Percentiles rank a stretch among this genome's conserved stretches.
Conservation (phyloP, 208 protist genomes). For the Entamoeba histolytica region DNA sequence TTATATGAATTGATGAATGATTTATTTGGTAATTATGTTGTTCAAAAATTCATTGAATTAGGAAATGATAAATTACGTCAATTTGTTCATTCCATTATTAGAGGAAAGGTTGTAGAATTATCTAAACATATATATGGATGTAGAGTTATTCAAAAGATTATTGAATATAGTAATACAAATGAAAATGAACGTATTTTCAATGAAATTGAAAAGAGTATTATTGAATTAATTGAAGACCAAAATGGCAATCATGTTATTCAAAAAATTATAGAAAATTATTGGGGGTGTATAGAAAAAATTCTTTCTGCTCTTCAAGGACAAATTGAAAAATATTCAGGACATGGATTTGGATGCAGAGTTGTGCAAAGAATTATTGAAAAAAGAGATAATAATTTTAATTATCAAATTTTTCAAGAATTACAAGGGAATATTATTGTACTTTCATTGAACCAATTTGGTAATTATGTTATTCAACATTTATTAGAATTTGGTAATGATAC, state of each 20-base stretch:
- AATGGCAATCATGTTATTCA: slow-evolving; percentile 97
- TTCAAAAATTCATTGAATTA: slow-evolving; percentile 25
- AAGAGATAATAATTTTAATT: slow-evolving; percentile 53
- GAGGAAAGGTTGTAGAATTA: slow-evolving; percentile 66
- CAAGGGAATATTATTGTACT: not conserved
- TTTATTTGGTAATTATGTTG: slow-evolving; percentile 33
- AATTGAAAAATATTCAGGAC: slow-evolving; percentile 67
- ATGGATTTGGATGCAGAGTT: slow-evolving; percentile 93
- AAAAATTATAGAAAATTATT: slow-evolving; percentile 85
- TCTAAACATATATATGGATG: slow-evolving; percentile 84
- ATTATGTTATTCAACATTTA: slow-evolving; percentile 15
- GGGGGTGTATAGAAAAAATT: slow-evolving; percentile 52
- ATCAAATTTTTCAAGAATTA: not conserved
- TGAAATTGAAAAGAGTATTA: slow-evolving; percentile 72
- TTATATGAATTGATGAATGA: slow-evolving; percentile 47
- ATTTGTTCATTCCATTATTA: slow-evolving; percentile 44
- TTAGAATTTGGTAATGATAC: not conserved
- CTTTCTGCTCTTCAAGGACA: slow-evolving; percentile 64
- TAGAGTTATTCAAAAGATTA: slow-evolving; percentile 80
- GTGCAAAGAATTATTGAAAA: slow-evolving; percentile 90
- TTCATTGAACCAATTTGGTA: slow-evolving; percentile 8
- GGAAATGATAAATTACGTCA: not conserved
- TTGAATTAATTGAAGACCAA: slow-evolving; percentile 85
- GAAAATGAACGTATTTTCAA: slow-evolving; percentile 32
- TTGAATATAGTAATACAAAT: not conserved